These are phyloP conservation scores for Hyaloperonospora arabidopsidis DNA, from an alignment of 352 stramenopile species.

Conservation along the genomic window DNA sequence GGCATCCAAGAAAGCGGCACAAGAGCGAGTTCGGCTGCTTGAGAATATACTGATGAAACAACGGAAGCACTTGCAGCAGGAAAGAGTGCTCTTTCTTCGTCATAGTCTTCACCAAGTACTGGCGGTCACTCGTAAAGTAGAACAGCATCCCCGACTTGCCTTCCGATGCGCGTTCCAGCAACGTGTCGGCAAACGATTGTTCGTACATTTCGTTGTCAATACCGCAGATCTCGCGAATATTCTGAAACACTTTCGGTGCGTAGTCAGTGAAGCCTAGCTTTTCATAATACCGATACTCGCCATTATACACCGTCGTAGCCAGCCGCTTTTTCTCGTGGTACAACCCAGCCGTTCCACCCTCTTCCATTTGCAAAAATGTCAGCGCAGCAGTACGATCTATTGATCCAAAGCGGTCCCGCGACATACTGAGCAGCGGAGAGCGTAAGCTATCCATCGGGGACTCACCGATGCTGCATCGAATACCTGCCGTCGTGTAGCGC, in stretches of 20 bases:
- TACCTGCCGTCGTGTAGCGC: constrained; percentile 78
- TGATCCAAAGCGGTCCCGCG: constrained; percentile 29
- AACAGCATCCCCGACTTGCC: constrained; percentile 85
- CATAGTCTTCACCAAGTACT: constrained; percentile 87
- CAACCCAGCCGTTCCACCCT: constrained; percentile 39
- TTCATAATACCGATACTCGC: constrained; percentile 78
- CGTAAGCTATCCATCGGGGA: constrained; percentile 37
- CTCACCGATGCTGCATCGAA: constrained; percentile 70
- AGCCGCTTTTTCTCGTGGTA: constrained; percentile 82
- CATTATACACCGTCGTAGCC: constrained; percentile 76
- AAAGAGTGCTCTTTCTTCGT: constrained; percentile 84
- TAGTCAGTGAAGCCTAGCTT: constrained; percentile 85
- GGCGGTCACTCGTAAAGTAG: constrained; percentile 81
- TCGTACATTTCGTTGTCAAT: constrained; percentile 75
- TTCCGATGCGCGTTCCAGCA: constrained; percentile 72
- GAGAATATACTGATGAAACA: constrained; percentile 83
- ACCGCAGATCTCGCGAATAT: constrained; percentile 70
- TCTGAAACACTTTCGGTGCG: constrained; percentile 75
- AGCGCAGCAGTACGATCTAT: constrained; percentile 38
- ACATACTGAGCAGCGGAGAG: constrained; percentile 35
- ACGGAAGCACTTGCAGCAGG: constrained; percentile 64
- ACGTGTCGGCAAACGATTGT: constrained; percentile 77
- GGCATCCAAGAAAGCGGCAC: constrained; percentile 74
- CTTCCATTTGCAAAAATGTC: constrained; percentile 59
- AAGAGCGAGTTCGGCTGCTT: constrained; percentile 75